Evolutionary conservation across 371 early-diverging fungal species (phyloP).

Genomic region (Mucor saturninus): DNA sequence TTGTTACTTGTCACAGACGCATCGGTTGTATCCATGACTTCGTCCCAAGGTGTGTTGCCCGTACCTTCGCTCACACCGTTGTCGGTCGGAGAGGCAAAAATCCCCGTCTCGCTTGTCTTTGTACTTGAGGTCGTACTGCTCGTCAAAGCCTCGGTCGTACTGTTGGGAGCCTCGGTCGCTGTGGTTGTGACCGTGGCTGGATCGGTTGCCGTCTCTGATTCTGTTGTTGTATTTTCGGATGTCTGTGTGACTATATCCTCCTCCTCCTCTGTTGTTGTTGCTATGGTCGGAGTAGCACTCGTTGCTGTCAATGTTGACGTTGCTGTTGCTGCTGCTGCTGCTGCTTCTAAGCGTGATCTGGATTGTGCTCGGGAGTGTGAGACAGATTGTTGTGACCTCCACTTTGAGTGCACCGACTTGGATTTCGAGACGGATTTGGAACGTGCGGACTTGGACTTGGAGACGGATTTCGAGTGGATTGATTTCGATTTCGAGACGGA

Average conservation of each 20-base stretch:
- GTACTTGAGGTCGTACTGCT: neutral
- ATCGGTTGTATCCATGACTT: slow-evolving; percentile 6
- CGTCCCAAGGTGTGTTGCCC: neutral
- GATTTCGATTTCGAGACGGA: too few species aligned
- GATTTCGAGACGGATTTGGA: too few species aligned
- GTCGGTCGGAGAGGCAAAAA: neutral
- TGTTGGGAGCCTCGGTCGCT: neutral
- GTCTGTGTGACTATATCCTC: neutral
- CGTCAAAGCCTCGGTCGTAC: neutral
- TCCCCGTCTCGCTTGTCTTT: neutral
- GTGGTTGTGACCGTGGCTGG: neutral
- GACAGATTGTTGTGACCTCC: too few species aligned
- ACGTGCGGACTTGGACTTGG: too few species aligned
- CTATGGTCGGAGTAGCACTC: slow-evolving; percentile 3
- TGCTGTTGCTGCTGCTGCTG: neutral
- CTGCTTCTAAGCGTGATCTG: neutral
- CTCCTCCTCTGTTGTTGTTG: neutral
- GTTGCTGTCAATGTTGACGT: neutral
- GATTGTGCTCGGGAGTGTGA: neutral
- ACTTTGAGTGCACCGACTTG: too few species aligned
- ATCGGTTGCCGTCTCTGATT: neutral
- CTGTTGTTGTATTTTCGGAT: neutral
- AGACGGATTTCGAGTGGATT: too few species aligned
- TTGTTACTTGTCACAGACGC: slow-evolving; percentile 28
- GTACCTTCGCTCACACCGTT: neutral